These are phyloP conservation scores for Colletotrichum gloeosporioides DNA, from an alignment of 2,329 filamentous ascomycete species.

Conservation along the genomic window DNA sequence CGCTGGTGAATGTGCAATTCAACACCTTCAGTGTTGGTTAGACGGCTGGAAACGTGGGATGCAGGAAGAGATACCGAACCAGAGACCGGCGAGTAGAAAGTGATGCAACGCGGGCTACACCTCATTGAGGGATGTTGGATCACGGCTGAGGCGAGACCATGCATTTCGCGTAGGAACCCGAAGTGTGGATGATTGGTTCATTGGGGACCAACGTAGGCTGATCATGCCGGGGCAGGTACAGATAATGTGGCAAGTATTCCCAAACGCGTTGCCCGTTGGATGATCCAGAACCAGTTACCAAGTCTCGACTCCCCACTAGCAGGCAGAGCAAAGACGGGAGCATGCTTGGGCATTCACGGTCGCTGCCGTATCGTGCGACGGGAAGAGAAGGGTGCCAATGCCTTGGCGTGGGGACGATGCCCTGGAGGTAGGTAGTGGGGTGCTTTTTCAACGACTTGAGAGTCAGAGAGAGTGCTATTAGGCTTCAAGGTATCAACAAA, in stretches of 20 bases:
- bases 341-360: neutral
- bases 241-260: neutral
- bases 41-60: neutral
- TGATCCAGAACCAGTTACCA: neutral
- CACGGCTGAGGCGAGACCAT: neutral
- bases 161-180: neutral
- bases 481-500: neutral
- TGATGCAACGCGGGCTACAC: neutral
- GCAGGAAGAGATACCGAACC: neutral
- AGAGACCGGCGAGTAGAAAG: neutral
- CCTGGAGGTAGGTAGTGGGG: neutral
- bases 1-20: neutral
- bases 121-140: neutral
- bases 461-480: neutral
- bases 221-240: neutral
- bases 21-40: neutral
- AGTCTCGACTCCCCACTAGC: neutral
- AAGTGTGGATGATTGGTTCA: neutral
- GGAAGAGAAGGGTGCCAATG: neutral
- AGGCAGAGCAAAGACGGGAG: neutral
- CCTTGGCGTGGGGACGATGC: neutral
- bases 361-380: neutral
- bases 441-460: neutral
- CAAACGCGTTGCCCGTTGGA: neutral
- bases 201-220: neutral